phyloP scores from a whole-genome alignment of 169 alveolate species.

The Cryptosporidium xiaoi region DNA sequence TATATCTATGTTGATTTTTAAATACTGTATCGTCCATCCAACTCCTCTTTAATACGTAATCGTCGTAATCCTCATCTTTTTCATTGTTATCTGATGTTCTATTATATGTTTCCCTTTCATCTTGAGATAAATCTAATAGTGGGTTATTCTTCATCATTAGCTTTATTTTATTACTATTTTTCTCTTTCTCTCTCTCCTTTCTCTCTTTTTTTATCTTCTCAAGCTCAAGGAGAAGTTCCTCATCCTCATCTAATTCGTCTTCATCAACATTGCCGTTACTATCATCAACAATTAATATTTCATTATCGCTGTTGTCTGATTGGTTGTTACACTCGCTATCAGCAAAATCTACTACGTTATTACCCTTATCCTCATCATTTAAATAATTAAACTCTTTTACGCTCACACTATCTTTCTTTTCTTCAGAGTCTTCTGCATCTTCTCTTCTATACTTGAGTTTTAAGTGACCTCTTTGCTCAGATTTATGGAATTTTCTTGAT shows the following conservation, averaged over 20 bases:
- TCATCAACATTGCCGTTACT: neutral
- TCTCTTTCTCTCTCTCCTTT: slow-evolving; percentile 10
- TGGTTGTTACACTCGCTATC: neutral
- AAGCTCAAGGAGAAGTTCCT: slow-evolving; percentile 34
- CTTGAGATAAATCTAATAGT: neutral
- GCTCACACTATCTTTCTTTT: neutral
- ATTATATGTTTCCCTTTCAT: no score
- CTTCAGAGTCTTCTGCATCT: no score
- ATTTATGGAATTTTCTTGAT: slow-evolving; percentile 32
- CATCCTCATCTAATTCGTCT: slow-evolving; percentile 45
- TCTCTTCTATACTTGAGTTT: slow-evolving; percentile 48
- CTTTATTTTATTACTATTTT: slow-evolving; percentile 17
- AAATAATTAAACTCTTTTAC: neutral
- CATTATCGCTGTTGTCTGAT: slow-evolving; percentile 13
- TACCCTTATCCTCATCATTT: neutral
- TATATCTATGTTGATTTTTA: slow-evolving; percentile 13
- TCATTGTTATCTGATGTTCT: slow-evolving; percentile 2
- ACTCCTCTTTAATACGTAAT: slow-evolving; percentile 32
- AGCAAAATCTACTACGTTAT: neutral
- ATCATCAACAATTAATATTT: neutral
- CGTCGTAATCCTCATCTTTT: neutral
- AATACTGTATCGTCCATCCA: slow-evolving; percentile 73
- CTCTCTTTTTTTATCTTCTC: slow-evolving; percentile 31
- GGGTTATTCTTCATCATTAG: slow-evolving; percentile 49
- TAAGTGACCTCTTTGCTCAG: slow-evolving; percentile 61